Conservation (phyloP, 2,329 filamentous ascomycete species). For the Phaeoacremonium minimum region DNA sequence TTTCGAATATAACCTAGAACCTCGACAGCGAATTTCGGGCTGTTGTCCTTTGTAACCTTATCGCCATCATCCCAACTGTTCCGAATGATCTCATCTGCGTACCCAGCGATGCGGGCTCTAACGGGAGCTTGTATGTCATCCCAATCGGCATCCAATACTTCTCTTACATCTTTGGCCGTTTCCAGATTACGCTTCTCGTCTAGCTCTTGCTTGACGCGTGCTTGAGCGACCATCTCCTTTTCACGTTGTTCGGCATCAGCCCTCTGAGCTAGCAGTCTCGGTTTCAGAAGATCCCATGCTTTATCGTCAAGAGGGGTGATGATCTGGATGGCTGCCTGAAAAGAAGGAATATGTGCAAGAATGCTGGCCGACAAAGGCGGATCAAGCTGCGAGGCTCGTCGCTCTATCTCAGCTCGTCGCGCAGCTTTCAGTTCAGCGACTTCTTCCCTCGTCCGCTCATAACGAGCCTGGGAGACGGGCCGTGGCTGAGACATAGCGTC, state of each 20-base stretch:
- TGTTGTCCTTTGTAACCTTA: slow-evolving; percentile 58
- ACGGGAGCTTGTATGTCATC: slow-evolving; percentile 66
- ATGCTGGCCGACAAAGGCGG: slow-evolving; percentile 61
- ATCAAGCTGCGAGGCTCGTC: slow-evolving; percentile 59
- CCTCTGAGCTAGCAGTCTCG: slow-evolving; percentile 62
- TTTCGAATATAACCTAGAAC: slow-evolving; percentile 64
- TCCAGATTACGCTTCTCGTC: slow-evolving; percentile 13
- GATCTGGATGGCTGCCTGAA: slow-evolving; percentile 69
- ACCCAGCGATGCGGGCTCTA: slow-evolving; percentile 58
- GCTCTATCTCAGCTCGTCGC: slow-evolving; percentile 67
- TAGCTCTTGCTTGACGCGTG: slow-evolving; percentile 8
- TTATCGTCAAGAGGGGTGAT: slow-evolving; percentile 62
- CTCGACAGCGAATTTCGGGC: slow-evolving; percentile 66
- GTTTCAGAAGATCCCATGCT: slow-evolving; percentile 66
- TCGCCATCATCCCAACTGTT: slow-evolving; percentile 61
- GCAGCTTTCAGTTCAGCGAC: slow-evolving; percentile 59
- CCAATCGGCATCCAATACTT: slow-evolving; percentile 64
- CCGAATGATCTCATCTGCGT: slow-evolving; percentile 67
- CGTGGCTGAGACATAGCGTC: too few relatives aligned
- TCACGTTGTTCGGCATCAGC: slow-evolving; percentile 58
- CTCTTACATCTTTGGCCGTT: slow-evolving; percentile 44
- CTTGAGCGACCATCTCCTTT: slow-evolving; percentile 28
- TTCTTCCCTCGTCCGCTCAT: slow-evolving; percentile 56
- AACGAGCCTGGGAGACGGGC: slow-evolving; percentile 14
- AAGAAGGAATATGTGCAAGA: slow-evolving; percentile 67